Base-by-base conservation (phyloP, 805 yeast genomes). In the Saccharomycopsis oosterbeekiorum region DNA sequence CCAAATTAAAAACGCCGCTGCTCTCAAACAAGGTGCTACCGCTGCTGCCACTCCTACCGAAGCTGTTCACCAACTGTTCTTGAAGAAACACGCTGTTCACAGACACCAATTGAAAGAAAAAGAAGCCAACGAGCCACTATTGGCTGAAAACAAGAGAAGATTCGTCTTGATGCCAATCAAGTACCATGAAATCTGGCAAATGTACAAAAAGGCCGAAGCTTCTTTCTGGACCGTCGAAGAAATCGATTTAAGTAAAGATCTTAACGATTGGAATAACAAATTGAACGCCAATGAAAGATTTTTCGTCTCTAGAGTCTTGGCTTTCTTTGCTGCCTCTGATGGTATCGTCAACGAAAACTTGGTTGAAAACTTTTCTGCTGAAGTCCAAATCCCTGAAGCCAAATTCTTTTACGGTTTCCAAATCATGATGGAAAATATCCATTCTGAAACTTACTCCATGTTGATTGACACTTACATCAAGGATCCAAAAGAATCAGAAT, bases 161-260 rank as follows among this genome's bases (percentile, higher is more conserved):
- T 91, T 89, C 70, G 97, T 94, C 59, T 78, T 93, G 64, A 92
- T 92, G 84, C 99, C 99, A 67, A 90, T 93, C 77, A 88, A 89
- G 77, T 94, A 91, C 79, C 93, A 92, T 73, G 98, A 93, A 78
- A 89, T 93, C 74, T 93, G 98, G 98, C 97, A 93, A 76, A 92
- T 96, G 81, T 93, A 93, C 78, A 93, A 93, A 81, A 90, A 93
- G 78, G 97, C 98, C 58, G 99, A 94, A 80, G 99, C 99, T 15
- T 93, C 98, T 5, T 93, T 93, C 82, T 93, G 99, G 99, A 94
- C 98, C 50, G 97, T 98, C 56, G 99, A 93, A 79, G 99, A 94
- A 78, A 91, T 93, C 67, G 99, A 93, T 76, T 83, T 93, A 66
- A 85, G 96, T 60, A 94, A 93, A 80, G 99, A 93, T 75, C 72